Evolutionary conservation across 2,329 filamentous ascomycete species (phyloP).

Genomic region (Colletotrichum sp.): DNA sequence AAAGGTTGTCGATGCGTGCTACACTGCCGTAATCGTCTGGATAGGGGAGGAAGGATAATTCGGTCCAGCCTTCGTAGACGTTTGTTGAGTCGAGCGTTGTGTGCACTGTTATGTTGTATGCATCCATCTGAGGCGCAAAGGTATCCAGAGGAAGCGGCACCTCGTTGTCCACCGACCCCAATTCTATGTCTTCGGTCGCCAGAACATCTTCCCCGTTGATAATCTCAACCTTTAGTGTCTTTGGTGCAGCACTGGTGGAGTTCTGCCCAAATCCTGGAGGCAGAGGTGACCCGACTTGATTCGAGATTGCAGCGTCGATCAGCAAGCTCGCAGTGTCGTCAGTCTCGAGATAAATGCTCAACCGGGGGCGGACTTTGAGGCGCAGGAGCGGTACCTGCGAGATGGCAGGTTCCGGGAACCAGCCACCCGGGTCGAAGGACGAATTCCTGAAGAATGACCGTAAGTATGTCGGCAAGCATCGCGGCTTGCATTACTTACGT

Average conservation of each 20-base stretch:
- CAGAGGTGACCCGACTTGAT: constrained; percentile 43
- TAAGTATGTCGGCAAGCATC: background rate
- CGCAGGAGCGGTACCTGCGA: constrained; percentile 39
- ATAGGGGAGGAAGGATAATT: constrained; percentile 42
- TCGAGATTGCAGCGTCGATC: constrained; percentile 46
- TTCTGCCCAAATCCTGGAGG: constrained; percentile 19
- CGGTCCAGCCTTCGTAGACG: constrained; percentile 31
- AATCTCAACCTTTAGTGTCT: constrained; percentile 41
- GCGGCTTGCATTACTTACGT: background rate
- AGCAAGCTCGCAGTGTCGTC: constrained; percentile 47
- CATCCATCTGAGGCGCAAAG: constrained; percentile 37
- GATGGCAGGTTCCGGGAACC: constrained; percentile 39
- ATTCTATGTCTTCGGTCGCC: constrained; percentile 33
- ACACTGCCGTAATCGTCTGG: constrained; percentile 44
- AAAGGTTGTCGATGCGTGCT: constrained; percentile 49
- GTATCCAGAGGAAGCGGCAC: constrained; percentile 40
- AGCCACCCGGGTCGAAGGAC: constrained; percentile 49
- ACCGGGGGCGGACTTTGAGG: constrained; percentile 48
- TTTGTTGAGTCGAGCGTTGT: constrained; percentile 19
- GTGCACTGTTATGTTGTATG: constrained; percentile 43
- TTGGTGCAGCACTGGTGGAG: constrained; percentile 22
- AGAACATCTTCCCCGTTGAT: constrained; percentile 33
- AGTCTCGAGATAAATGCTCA: constrained; percentile 49
- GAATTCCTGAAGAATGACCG: constrained; percentile 30
- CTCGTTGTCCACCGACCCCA: constrained; percentile 38